phyloP scores from a whole-genome alignment of 2,329 filamentous ascomycete genomes.

The Cryphonectria carpinicola region DNA sequence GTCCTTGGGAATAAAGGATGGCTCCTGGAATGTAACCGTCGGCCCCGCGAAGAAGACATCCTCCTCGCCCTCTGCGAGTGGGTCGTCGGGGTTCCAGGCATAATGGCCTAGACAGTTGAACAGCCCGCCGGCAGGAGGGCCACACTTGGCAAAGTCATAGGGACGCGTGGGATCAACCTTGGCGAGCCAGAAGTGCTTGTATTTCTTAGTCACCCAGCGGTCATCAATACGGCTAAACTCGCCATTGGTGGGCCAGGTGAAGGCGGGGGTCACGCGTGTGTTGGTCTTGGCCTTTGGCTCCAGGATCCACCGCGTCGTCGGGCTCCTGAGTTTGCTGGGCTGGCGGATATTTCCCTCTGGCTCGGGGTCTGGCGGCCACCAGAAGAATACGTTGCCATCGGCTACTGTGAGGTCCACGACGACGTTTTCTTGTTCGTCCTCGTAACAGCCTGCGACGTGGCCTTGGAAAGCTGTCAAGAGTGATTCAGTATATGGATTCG shows the following conservation, averaged over 20 bases:
- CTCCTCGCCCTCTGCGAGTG: slow-evolving; percentile 37
- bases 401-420: slow-evolving; percentile 48
- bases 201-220: slow-evolving; percentile 48
- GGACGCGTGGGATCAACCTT: slow-evolving; percentile 41
- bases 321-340: slow-evolving; percentile 43
- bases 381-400: slow-evolving; percentile 51
- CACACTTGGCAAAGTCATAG: slow-evolving; percentile 50
- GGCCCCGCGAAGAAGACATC: slow-evolving; percentile 50
- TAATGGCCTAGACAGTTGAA: slow-evolving; percentile 54
- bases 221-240: slow-evolving; percentile 56
- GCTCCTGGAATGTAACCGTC: slow-evolving; percentile 56
- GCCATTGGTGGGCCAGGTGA: slow-evolving; percentile 47
- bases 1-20: slow-evolving; percentile 53
- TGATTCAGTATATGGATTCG: neutral
- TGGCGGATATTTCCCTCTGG: slow-evolving; percentile 32
- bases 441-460: slow-evolving; percentile 53
- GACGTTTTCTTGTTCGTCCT: slow-evolving; percentile 49
- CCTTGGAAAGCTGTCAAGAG: slow-evolving; percentile 46
- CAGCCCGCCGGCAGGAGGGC: slow-evolving; percentile 46
- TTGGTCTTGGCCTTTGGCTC: slow-evolving; percentile 42
- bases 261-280: slow-evolving; percentile 42
- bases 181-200: slow-evolving; percentile 52
- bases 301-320: slow-evolving; percentile 46
- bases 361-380: slow-evolving; percentile 44
- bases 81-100: slow-evolving; percentile 40